Percentiles rank a stretch among this genome's conserved stretches.
phyloP scores from a whole-genome alignment of 2,329 filamentous ascomycete genomes.

The Colletotrichum sp. region DNA sequence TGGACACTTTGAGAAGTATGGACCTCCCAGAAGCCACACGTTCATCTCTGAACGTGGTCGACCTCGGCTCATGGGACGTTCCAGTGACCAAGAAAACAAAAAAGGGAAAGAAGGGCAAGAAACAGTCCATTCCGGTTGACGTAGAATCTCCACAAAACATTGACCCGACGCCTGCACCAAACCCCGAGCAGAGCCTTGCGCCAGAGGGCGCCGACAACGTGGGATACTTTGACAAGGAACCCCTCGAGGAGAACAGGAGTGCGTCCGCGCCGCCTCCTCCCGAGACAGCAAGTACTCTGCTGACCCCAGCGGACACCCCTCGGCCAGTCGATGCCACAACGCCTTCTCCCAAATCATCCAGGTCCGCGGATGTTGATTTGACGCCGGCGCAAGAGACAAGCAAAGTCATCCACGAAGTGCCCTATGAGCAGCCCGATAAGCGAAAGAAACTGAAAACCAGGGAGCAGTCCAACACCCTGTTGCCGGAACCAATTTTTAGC shows the following conservation, averaged over 20 bases:
- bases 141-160: not conserved
- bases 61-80: slow-evolving; percentile 13
- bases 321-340: not conserved
- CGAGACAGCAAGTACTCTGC: not conserved
- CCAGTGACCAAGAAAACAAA: slow-evolving; percentile 22
- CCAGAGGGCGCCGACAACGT: not conserved
- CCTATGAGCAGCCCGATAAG: slow-evolving; percentile 38
- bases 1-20: not conserved
- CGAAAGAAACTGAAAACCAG: slow-evolving; percentile 39
- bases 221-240: not conserved
- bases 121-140: slow-evolving; percentile 3
- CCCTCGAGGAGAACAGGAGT: not conserved
- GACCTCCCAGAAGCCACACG: not conserved
- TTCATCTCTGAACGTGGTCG: not conserved
- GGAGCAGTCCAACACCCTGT: slow-evolving; percentile 27
- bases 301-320: not conserved
- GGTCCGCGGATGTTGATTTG: slow-evolving; percentile 28
- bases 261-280: not conserved
- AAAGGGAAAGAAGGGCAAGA: slow-evolving; percentile 34
- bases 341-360: slow-evolving; percentile 20
- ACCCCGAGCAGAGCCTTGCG: not conserved
- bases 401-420: slow-evolving; percentile 39
- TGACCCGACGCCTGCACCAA: not conserved
- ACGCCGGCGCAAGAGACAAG: slow-evolving; percentile 38
- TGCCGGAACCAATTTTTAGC: slow-evolving; percentile 29